These are phyloP conservation scores for Volvariella surrecta DNA, from an alignment of 1,284 basidiomycete genomes.

Conservation along the genomic window DNA sequence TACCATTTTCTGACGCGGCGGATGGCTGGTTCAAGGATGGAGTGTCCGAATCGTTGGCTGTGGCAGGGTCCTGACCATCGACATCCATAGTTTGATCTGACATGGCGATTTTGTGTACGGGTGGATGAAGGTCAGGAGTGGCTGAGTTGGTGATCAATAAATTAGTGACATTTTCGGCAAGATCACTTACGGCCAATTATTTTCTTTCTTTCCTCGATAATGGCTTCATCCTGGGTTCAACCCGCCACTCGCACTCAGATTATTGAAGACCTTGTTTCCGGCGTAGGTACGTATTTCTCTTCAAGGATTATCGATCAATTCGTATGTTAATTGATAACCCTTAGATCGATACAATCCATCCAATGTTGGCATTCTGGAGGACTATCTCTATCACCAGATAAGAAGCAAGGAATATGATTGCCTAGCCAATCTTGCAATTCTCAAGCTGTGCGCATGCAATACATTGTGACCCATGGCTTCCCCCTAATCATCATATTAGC, in stretches of 20 bases:
- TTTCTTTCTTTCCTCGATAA: constrained; percentile 11
- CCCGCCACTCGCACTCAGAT: constrained; percentile 74
- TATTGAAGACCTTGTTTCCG: constrained; percentile 87
- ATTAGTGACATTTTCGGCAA: not conserved
- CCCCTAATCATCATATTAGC: constrained; percentile 30
- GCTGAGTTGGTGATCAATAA: not conserved
- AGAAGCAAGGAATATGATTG: constrained; percentile 88
- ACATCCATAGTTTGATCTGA: constrained; percentile 11
- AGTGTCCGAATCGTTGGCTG: not conserved
- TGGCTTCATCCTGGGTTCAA: constrained; percentile 54
- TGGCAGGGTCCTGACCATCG: not conserved
- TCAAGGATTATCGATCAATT: not conserved
- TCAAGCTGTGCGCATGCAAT: constrained; percentile 66
- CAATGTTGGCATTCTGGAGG: constrained; percentile 88
- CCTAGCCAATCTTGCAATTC: constrained; percentile 84
- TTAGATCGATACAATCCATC: constrained; percentile 94
- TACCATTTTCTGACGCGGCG: not conserved
- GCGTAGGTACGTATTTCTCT: constrained; percentile 66
- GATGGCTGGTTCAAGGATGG: not conserved
- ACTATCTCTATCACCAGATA: constrained; percentile 91
- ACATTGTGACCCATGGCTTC: not conserved
- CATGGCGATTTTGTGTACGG: constrained; percentile 2
- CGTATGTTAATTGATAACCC: constrained; percentile 4
- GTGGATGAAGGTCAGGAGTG: not conserved
- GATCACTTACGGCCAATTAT: constrained; percentile 11